Evolutionary conservation across 2,329 filamentous ascomycete species (phyloP).

Genomic region (Cercospora janseana): DNA sequence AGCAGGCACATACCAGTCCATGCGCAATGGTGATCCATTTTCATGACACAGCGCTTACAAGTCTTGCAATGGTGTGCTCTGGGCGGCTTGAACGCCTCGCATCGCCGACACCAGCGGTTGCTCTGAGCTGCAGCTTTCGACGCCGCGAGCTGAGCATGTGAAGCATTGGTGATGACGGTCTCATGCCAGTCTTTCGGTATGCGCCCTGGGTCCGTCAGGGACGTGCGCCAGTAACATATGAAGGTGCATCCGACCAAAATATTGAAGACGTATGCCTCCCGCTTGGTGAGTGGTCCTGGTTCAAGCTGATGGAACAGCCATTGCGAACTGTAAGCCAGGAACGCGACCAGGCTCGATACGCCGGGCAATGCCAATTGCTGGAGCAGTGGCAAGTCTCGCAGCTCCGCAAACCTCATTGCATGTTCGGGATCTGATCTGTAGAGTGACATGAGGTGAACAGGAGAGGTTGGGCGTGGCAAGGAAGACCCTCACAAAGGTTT

Average conservation of each 20-base stretch:
- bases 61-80: constrained; percentile 78
- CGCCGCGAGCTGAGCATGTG: constrained; percentile 23
- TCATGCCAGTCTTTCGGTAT: constrained; percentile 49
- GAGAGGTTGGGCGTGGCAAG: constrained; percentile 5
- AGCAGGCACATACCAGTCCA: constrained; percentile 60
- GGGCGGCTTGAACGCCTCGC: constrained; percentile 69
- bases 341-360: constrained; percentile 64
- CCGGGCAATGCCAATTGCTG: constrained; percentile 62
- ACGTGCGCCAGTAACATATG: constrained; percentile 67
- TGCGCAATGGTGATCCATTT: constrained; percentile 63
- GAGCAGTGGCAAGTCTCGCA: constrained; percentile 25
- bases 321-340: constrained; percentile 72
- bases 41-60: constrained; percentile 57
- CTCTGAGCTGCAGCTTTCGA: constrained; percentile 31
- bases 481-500: background rate
- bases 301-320: constrained; percentile 61
- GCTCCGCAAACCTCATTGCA: constrained; percentile 3
- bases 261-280: constrained; percentile 66
- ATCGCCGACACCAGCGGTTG: constrained; percentile 71
- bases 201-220: constrained; percentile 57
- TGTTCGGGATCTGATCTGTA: background rate
- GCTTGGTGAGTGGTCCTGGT: constrained; percentile 57
- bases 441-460: background rate
- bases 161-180: constrained; percentile 25
- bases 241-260: constrained; percentile 61